Conservation (phyloP, 1,284 basidiomycete genomes). For the Naganishia liquefaciens region DNA sequence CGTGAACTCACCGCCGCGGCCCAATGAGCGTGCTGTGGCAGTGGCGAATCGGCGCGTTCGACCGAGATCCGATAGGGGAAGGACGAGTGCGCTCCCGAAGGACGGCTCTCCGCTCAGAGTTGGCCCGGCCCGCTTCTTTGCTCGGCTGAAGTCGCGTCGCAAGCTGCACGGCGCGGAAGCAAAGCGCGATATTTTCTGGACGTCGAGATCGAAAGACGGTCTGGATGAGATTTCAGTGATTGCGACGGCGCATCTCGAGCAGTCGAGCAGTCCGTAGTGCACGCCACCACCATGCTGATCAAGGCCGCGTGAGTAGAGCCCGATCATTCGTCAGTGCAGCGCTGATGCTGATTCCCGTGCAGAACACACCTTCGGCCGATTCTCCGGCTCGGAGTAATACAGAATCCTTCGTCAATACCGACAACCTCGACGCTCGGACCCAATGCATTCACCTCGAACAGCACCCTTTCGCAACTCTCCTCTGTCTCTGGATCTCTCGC, state of each 20-base stretch:
- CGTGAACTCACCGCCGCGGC: too few relatives aligned
- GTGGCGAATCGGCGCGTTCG: too few relatives aligned
- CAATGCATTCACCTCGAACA: slow-evolving; percentile 53
- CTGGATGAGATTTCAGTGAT: background rate
- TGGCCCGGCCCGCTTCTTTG: too few relatives aligned
- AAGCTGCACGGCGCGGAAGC: slow-evolving; percentile 5
- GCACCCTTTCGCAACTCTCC: slow-evolving; percentile 44
- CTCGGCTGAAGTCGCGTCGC: slow-evolving; percentile 5
- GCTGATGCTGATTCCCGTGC: background rate
- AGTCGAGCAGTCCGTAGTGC: too few relatives aligned
- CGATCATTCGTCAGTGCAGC: background rate
- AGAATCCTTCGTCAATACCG: slow-evolving; percentile 31
- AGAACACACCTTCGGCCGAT: slow-evolving; percentile 52
- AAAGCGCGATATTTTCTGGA: background rate
- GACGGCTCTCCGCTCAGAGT: too few relatives aligned
- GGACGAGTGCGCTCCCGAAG: too few relatives aligned
- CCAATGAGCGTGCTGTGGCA: too few relatives aligned
- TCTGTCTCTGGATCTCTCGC: slow-evolving; percentile 38
- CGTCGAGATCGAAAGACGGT: background rate
- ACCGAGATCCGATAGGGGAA: too few relatives aligned
- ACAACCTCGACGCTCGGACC: slow-evolving; percentile 36
- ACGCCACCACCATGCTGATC: slow-evolving; percentile 41
- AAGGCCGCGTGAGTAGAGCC: slow-evolving; percentile 48
- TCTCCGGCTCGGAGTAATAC: slow-evolving; percentile 42
- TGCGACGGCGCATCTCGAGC: too few relatives aligned